These are phyloP conservation scores for Parathielavia appendiculata DNA, from an alignment of 495 filamentous ascomycete genomes.

Conservation along the genomic window DNA sequence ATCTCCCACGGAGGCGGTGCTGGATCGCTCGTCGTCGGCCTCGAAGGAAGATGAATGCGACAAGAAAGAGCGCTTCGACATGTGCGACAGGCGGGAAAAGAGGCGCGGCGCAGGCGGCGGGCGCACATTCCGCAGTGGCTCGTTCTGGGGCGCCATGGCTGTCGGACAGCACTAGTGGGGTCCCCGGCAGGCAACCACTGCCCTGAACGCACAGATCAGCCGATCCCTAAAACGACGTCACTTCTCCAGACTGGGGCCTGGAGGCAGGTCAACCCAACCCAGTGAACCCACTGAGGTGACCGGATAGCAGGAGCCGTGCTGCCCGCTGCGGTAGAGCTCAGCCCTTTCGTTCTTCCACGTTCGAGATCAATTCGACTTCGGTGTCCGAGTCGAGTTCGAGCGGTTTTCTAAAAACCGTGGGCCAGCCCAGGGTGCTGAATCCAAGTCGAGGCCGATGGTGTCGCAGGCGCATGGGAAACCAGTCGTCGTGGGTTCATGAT, in stretches of 20 bases:
- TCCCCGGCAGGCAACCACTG: slow-evolving; percentile 10
- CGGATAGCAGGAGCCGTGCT: neutral
- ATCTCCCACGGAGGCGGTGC: slow-evolving; percentile 17
- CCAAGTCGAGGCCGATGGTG: neutral
- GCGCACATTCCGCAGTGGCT: slow-evolving; percentile 20
- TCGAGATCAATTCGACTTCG: neutral
- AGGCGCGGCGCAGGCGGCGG: slow-evolving; percentile 39
- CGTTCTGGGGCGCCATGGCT: slow-evolving; percentile 34
- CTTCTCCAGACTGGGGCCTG: neutral
- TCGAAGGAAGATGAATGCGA: slow-evolving; percentile 52
- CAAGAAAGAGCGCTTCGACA: slow-evolving; percentile 39
- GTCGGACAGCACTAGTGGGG: neutral
- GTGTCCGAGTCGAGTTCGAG: neutral
- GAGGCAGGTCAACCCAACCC: slow-evolving; percentile 1
- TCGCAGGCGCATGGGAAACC: neutral
- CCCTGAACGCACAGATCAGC: neutral
- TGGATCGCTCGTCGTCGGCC: slow-evolving; percentile 59
- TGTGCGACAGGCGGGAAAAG: slow-evolving; percentile 42
- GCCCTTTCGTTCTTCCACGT: neutral
- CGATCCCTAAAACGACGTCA: slow-evolving; percentile 8
- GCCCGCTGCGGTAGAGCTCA: neutral
- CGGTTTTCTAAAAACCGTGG: neutral
- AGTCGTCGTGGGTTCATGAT: slow-evolving; percentile 1
- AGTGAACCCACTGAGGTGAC: neutral
- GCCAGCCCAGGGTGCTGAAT: neutral